phyloP scores from a whole-genome alignment of 2,329 filamentous ascomycete genomes.

The Phaeosphaeria sp. region DNA sequence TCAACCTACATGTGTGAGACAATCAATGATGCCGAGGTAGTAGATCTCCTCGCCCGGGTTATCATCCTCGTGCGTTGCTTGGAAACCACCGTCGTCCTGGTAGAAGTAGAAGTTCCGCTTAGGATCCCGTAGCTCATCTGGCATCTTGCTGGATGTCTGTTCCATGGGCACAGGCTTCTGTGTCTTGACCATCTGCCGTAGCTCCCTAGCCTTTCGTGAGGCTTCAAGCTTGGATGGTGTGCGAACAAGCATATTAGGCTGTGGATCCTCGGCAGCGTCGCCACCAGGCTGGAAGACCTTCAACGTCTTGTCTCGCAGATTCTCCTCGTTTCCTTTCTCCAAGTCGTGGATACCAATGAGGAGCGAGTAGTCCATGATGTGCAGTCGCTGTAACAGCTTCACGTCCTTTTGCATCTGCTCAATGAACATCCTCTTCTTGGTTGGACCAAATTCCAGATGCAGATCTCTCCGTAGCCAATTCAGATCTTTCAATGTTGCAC shows the following conservation, averaged over 20 bases:
- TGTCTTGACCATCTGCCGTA: slow-evolving; percentile 89
- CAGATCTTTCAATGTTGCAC: slow-evolving; percentile 92
- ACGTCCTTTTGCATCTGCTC: slow-evolving; percentile 91
- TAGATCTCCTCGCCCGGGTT: slow-evolving; percentile 89
- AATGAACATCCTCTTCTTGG: slow-evolving; percentile 87
- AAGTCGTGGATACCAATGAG: slow-evolving; percentile 94
- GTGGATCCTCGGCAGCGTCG: slow-evolving; percentile 56
- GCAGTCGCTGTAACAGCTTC: slow-evolving; percentile 79
- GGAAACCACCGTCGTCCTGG: slow-evolving; percentile 89
- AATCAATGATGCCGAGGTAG: slow-evolving; percentile 98
- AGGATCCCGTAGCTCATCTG: slow-evolving; percentile 74
- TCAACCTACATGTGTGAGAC: slow-evolving; percentile 84
- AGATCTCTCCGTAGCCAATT: slow-evolving; percentile 92
- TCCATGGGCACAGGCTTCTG: slow-evolving; percentile 95
- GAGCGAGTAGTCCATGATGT: slow-evolving; percentile 99
- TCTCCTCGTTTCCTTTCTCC: slow-evolving; percentile 91
- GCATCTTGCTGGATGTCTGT: slow-evolving; percentile 83
- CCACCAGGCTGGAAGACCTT: slow-evolving; percentile 93
- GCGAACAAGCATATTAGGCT: slow-evolving; percentile 75
- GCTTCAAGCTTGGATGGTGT: slow-evolving; percentile 95
- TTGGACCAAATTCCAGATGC: slow-evolving; percentile 84
- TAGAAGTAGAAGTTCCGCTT: slow-evolving; percentile 86
- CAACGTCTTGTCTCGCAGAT: slow-evolving; percentile 85
- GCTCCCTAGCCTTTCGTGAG: slow-evolving; percentile 85
- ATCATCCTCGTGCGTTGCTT: slow-evolving; percentile 91